Evolutionary conservation across 495 filamentous ascomycete genomes (phyloP), one percentile per base, ranked within the genome.

Genomic region (Penicillium longicatenatum): DNA sequence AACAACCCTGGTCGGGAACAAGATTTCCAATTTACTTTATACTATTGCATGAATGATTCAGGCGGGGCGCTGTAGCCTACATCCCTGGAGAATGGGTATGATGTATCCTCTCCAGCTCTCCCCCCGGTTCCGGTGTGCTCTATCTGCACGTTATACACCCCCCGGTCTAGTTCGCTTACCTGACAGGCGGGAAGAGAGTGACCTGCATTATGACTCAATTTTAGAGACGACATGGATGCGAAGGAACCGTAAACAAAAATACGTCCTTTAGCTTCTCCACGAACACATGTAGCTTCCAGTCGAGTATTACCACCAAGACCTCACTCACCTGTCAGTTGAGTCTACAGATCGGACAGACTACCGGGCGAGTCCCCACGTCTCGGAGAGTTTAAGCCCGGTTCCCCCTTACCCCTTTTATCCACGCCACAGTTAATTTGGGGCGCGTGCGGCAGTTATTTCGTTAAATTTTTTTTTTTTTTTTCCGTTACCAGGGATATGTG

Each of bases 261-360:
- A 26, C 26, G 7, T 26, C 4, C 7, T 26, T 26, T 26, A 26
- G 26, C 26, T 26, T n/a, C n/a, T n/a, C n/a, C n/a, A n/a, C n/a
- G n/a, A n/a, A 26, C 26, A 35, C 12, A 12, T 9, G 12, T 35
- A 14, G 14, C 22, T 46, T 46, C 44, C 1, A 26, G 20, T 26
- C 21, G 26, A 29, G 17, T 39, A n/a, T 39, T 39, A 70, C 70
- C 70, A 71, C 68, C 74, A 65, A 51, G 64, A 65, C 57, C 70
- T 62, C 22, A 16, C 69, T 70, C 58, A 44, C 62, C 65, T 52
- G 52, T 67, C 68, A 35, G 31, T 35, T 35, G 26, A 26, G 26
- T 26, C 26, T 6, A 26, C 61, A 66, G 67, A 64, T 72, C 72
- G 72, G 72, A 64, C 61, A 57, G 68, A 70, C 71, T 71, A 63